These are phyloP conservation scores for Penicillium bialowiezense DNA, from an alignment of 495 filamentous ascomycete species.

Conservation along the genomic window DNA sequence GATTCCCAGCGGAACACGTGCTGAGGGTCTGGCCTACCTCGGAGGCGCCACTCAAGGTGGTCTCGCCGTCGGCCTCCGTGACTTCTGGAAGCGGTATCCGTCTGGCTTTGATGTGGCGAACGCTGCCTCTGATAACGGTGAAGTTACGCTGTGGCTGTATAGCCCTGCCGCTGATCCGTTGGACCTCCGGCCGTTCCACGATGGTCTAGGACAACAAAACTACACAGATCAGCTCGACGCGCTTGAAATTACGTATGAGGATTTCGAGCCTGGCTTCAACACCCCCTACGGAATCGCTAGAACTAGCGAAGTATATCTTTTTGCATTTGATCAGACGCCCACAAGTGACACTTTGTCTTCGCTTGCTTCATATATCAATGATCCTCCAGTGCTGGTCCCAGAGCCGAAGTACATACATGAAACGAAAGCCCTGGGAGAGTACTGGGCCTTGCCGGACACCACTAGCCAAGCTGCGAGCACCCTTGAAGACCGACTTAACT, in stretches of 20 bases:
- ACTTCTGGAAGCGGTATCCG: slow-evolving; percentile 53
- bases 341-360: slow-evolving; percentile 26
- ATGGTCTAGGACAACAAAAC: slow-evolving; percentile 42
- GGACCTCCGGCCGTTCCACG: slow-evolving; percentile 48
- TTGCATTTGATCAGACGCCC: slow-evolving; percentile 39
- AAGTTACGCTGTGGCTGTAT: slow-evolving; percentile 50
- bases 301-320: slow-evolving; percentile 45
- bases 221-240: slow-evolving; percentile 48
- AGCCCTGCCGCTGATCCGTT: slow-evolving; percentile 45
- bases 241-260: slow-evolving; percentile 54
- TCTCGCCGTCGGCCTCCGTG: slow-evolving; percentile 42
- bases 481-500: slow-evolving; percentile 40
- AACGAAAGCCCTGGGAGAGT: slow-evolving; percentile 39
- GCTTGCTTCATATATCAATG: slow-evolving; percentile 29
- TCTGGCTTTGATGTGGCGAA: slow-evolving; percentile 43
- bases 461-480: slow-evolving; percentile 5
- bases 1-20: slow-evolving; percentile 42
- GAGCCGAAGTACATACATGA: slow-evolving; percentile 36
- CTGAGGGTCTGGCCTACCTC: slow-evolving; percentile 45
- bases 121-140: slow-evolving; percentile 31
- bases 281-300: slow-evolving; percentile 47
- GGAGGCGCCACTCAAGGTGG: slow-evolving; percentile 45
- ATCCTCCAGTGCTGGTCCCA: slow-evolving; percentile 37
- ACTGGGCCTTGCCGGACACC: slow-evolving; percentile 29
- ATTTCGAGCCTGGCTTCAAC: slow-evolving; percentile 45